phyloP scores from a whole-genome alignment of 768 basidiomycete species.

The Kwoniella mangroviensis region DNA sequence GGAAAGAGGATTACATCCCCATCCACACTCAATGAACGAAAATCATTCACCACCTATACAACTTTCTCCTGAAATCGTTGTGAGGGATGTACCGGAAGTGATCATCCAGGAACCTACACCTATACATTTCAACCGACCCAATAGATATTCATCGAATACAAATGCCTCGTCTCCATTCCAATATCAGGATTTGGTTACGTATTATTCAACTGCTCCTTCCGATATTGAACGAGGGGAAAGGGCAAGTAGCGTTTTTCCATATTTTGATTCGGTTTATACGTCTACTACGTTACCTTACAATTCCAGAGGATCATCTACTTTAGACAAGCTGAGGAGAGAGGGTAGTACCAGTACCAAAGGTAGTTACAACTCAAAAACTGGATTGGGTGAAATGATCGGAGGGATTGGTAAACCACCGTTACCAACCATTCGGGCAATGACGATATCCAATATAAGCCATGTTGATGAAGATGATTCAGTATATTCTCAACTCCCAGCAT shows the following conservation, averaged over 20 bases:
- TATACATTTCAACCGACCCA: background rate
- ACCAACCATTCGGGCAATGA: background rate
- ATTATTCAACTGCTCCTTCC: background rate
- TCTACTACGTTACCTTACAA: background rate
- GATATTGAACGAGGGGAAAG: background rate
- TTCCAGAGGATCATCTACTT: background rate
- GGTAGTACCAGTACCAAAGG: background rate
- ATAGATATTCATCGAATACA: background rate
- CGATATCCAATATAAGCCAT: background rate
- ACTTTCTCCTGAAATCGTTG: background rate
- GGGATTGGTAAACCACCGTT: background rate
- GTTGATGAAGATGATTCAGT: background rate
- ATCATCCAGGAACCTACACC: constrained; percentile 1
- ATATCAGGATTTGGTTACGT: background rate
- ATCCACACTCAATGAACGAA: constrained; percentile 10
- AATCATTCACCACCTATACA: background rate
- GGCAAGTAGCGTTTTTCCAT: background rate
- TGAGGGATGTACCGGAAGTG: background rate
- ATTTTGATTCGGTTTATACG: background rate
- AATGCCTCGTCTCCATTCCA: constrained; percentile 2
- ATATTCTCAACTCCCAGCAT: background rate
- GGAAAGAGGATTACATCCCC: constrained; percentile 6
- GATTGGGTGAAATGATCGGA: background rate
- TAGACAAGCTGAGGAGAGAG: background rate
- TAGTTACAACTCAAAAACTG: background rate